These are phyloP conservation scores for Citrus inodora DNA, from an alignment of 345 rosid genomes.

Conservation along the genomic window DNA sequence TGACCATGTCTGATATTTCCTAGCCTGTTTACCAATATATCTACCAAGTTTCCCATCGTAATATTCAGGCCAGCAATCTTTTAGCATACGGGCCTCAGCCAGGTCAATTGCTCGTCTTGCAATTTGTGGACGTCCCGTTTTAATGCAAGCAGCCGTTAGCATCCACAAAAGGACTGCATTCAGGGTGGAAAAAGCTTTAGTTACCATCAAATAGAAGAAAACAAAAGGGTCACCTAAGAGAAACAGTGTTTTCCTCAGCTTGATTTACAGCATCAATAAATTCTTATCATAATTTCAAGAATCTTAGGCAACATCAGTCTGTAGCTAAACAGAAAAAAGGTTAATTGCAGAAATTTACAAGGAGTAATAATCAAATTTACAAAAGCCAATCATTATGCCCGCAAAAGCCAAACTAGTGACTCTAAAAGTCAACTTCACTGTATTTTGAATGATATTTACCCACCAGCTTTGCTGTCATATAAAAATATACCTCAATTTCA, in stretches of 20 bases:
- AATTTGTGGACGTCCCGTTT: slow-evolving; percentile 40
- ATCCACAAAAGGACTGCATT: slow-evolving; percentile 39
- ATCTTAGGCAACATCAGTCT: not conserved
- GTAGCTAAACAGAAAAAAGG: not conserved
- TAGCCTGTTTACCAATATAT: slow-evolving; percentile 38
- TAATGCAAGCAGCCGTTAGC: slow-evolving; percentile 39
- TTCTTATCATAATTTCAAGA: not conserved
- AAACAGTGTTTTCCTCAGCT: not conserved
- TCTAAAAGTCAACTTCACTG: not conserved
- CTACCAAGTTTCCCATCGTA: slow-evolving; percentile 37
- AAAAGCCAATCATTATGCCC: not conserved
- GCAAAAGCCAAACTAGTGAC: too few species aligned
- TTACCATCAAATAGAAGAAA: not conserved
- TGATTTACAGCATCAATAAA: not conserved
- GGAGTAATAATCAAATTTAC: not conserved
- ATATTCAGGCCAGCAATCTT: slow-evolving; percentile 43
- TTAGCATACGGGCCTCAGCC: slow-evolving; percentile 24
- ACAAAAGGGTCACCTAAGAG: not conserved
- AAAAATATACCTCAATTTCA: not conserved
- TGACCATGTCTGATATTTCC: slow-evolving; percentile 38
- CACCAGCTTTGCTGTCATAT: not conserved
- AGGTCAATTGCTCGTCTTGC: slow-evolving; percentile 38
- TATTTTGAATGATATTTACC: not conserved
- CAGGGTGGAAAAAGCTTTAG: not conserved
- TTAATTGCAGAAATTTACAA: not conserved